Percentiles rank a stretch among this genome's conserved stretches.
phyloP scores from a whole-genome alignment of 352 stramenopile genomes.

The Phytopythium oedochilum region DNA sequence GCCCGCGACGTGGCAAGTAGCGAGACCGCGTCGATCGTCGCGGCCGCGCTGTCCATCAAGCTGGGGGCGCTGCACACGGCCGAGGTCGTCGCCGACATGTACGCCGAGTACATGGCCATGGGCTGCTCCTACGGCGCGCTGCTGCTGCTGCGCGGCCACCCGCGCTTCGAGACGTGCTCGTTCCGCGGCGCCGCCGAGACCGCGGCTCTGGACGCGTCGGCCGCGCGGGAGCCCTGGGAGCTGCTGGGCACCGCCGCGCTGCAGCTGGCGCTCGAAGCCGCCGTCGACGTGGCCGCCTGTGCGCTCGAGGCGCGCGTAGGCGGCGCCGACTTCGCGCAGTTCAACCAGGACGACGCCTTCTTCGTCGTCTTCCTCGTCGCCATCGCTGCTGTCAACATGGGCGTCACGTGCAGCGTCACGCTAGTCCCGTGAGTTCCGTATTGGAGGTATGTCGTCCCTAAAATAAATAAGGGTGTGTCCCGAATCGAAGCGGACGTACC shows the following conservation, averaged over 20 bases:
- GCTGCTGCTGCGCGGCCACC: slow-evolving; percentile 25
- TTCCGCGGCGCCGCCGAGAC: background rate
- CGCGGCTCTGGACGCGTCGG: background rate
- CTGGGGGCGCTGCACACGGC: slow-evolving; percentile 16
- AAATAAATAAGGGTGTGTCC: too few relatives aligned
- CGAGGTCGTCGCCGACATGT: slow-evolving; percentile 27
- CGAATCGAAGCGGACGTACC: background rate
- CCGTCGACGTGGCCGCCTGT: slow-evolving; percentile 21
- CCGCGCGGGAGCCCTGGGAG: background rate
- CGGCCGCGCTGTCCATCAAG: background rate
- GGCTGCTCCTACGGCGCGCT: slow-evolving; percentile 28
- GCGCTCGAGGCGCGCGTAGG: slow-evolving; percentile 12
- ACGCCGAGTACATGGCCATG: slow-evolving; percentile 46
- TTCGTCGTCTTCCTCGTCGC: slow-evolving; percentile 22
- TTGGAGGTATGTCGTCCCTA: too few relatives aligned
- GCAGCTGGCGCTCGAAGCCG: slow-evolving; percentile 15
- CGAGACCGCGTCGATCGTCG: background rate
- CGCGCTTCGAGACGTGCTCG: slow-evolving; percentile 16
- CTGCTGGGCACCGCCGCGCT: slow-evolving; percentile 6
- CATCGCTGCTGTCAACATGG: slow-evolving; percentile 17
- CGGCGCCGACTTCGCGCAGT: slow-evolving; percentile 14
- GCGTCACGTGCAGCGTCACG: slow-evolving; percentile 11
- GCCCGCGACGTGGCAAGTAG: slow-evolving; percentile 1
- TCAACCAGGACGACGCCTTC: slow-evolving; percentile 20
- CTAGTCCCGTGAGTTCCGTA: slow-evolving; percentile 3